A percentile compares a stretch with the other conserved stretches of the same genome.
Conservation (phyloP, 495 filamentous ascomycete species). For the Penicillium alfredii region DNA sequence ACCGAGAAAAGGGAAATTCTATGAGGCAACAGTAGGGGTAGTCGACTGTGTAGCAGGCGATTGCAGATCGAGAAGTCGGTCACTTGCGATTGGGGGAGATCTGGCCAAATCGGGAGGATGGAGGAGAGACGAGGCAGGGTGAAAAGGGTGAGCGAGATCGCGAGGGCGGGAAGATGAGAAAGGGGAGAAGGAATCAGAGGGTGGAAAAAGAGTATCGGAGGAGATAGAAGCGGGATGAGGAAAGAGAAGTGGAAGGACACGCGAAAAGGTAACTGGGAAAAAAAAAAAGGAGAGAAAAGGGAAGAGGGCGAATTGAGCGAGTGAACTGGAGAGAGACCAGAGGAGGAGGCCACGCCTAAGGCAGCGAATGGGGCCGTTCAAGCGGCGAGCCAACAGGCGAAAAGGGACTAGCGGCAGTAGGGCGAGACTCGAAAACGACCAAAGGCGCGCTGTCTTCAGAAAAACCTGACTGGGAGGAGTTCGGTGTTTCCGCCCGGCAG, state of each 20-base stretch:
- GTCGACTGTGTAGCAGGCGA: slow-evolving; percentile 4
- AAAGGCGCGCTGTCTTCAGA: too few relatives aligned
- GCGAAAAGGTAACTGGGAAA: slow-evolving; percentile 32
- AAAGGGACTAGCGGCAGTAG: slow-evolving; percentile 4
- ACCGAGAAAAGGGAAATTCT: slow-evolving; percentile 2
- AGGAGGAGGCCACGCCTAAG: too few relatives aligned
- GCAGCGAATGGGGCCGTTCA: too few relatives aligned
- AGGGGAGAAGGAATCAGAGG: slow-evolving; percentile 12
- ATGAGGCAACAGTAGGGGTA: neutral
- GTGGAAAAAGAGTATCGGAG: slow-evolving; percentile 16
- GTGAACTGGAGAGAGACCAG: too few relatives aligned
- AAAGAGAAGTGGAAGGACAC: slow-evolving; percentile 25
- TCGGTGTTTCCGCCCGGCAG: too few relatives aligned
- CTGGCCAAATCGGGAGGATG: slow-evolving; percentile 26
- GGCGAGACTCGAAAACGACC: slow-evolving; percentile 13
- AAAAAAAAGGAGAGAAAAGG: slow-evolving; percentile 21
- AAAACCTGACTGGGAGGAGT: slow-evolving; percentile 6
- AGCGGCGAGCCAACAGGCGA: slow-evolving; percentile 1
- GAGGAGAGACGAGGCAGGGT: slow-evolving; percentile 19
- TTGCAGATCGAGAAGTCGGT: slow-evolving; percentile 13
- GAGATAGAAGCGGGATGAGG: slow-evolving; percentile 26
- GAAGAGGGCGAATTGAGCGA: slow-evolving; percentile 12
- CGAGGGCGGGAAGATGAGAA: slow-evolving; percentile 29
- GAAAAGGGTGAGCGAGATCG: slow-evolving; percentile 30
- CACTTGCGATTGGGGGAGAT: slow-evolving; percentile 21